These are phyloP conservation scores for Penstemon barbatus DNA, from an alignment of 257 asterid species.

Conservation along the genomic window DNA sequence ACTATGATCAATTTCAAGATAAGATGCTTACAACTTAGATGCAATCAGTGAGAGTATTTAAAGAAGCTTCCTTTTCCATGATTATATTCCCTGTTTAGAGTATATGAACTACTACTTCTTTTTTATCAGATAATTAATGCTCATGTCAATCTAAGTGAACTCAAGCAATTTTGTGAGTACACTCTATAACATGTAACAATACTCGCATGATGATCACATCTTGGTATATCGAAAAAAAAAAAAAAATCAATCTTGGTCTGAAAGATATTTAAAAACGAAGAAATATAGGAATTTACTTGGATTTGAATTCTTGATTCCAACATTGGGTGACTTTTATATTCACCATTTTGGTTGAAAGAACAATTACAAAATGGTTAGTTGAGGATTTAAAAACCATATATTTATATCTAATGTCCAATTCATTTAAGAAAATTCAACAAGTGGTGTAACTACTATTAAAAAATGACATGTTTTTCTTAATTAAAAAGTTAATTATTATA, in stretches of 20 bases:
- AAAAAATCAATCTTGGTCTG: neutral
- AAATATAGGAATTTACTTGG: too few relatives aligned
- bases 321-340: too few relatives aligned
- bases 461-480: too few relatives aligned
- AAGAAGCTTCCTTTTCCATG: constrained; percentile 32
- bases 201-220: neutral
- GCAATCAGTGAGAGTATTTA: constrained; percentile 38
- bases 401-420: neutral
- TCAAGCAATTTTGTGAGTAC: constrained; percentile 20
- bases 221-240: neutral
- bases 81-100: constrained; percentile 46
- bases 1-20: constrained; percentile 31
- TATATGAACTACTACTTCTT: constrained; percentile 28
- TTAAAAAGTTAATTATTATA: too few relatives aligned
- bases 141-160: constrained; percentile 27
- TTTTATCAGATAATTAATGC: constrained; percentile 27
- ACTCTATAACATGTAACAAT: neutral
- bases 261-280: too few relatives aligned
- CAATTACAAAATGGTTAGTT: neutral
- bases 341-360: too few relatives aligned
- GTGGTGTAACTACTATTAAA: too few relatives aligned
- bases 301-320: too few relatives aligned
- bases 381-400: neutral
- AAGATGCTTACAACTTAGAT: constrained; percentile 57
- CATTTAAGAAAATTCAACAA: neutral